A percentile compares a stretch with the other conserved stretches of the same genome.
phyloP scores from a whole-genome alignment of 768 basidiomycete species.

The Amanita thiersii region DNA sequence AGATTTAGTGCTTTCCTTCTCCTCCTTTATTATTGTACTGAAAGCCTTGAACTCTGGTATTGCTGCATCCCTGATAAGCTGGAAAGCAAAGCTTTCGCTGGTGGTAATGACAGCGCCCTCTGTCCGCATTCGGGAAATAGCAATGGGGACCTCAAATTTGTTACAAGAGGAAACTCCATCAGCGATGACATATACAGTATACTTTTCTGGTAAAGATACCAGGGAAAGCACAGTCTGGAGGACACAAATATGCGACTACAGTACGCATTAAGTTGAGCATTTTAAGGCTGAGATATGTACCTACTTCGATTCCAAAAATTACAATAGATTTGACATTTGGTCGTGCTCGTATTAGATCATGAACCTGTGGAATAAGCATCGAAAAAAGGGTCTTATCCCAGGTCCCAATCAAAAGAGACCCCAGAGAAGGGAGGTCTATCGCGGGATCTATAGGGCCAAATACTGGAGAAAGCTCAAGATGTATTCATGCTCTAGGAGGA shows the following conservation, averaged over 20 bases:
- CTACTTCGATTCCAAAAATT: conserved; percentile 83
- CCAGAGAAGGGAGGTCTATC: conserved; percentile 47
- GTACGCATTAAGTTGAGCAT: neutral
- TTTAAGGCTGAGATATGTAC: conserved; percentile 12
- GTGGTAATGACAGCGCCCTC: conserved; percentile 75
- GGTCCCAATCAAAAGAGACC: conserved; percentile 47
- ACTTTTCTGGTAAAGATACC: conserved; percentile 26
- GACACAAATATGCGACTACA: conserved; percentile 82
- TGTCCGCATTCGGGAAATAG: conserved; percentile 58
- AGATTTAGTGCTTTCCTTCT: conserved; percentile 52
- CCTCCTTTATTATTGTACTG: conserved; percentile 67
- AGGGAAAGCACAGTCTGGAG: conserved; percentile 78
- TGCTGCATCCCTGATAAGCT: conserved; percentile 60
- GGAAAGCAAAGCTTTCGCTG: conserved; percentile 75
- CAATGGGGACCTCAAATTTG: conserved; percentile 69
- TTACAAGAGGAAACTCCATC: conserved; percentile 84
- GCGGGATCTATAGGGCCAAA: conserved; percentile 64
- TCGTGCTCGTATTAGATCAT: conserved; percentile 36
- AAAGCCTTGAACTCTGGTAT: conserved; percentile 65
- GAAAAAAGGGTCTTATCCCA: conserved; percentile 79
- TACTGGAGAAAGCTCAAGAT: conserved; percentile 27
- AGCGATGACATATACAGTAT: conserved; percentile 60
- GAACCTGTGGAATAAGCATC: conserved; percentile 71
- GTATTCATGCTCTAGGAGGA: neutral
- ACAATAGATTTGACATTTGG: conserved; percentile 53